A percentile compares a stretch with the other conserved stretches of the same genome.
Evolutionary conservation across 202 grass and related monocot genomes (phyloP).

Genomic region (Carex arenaria): DNA sequence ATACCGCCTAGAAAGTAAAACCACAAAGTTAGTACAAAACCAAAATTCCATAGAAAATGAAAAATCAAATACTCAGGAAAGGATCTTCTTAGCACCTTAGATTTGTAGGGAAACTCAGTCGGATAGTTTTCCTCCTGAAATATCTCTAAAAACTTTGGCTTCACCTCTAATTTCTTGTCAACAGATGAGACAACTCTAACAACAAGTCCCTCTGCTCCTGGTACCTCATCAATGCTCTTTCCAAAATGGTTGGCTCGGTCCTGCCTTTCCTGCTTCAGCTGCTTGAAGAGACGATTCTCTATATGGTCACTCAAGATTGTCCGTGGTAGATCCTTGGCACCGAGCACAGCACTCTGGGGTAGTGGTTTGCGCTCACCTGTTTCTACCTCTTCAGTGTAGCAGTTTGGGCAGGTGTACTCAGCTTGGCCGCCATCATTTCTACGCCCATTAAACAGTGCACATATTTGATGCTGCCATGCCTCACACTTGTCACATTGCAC

Average conservation of each 20-base stretch:
- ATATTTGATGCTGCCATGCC: constrained; percentile 99
- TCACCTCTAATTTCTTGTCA: constrained; percentile 98
- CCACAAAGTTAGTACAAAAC: constrained; percentile 8
- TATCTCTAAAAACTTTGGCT: constrained; percentile 84
- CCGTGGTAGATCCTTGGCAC: constrained; percentile 92
- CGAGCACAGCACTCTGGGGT: constrained; percentile 97
- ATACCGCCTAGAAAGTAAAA: constrained; percentile 65
- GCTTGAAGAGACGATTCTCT: constrained; percentile 74
- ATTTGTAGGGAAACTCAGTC: constrained; percentile 86
- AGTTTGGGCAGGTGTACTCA: constrained; percentile 97
- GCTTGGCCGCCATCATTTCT: constrained; percentile 97
- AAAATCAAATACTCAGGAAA: constrained; percentile 26
- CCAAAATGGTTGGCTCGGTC: constrained; percentile 54
- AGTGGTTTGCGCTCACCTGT: constrained; percentile 71
- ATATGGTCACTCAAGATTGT: constrained; percentile 94
- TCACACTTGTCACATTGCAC: constrained; percentile 99
- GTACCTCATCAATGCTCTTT: constrained; percentile 82
- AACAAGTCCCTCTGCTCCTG: constrained; percentile 93
- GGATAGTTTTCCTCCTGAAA: constrained; percentile 97
- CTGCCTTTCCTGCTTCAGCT: constrained; percentile 68
- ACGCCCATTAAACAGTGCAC: constrained; percentile 93
- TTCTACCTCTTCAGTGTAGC: constrained; percentile 77
- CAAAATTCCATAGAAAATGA: constrained; percentile 1
- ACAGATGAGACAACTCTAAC: constrained; percentile 97
- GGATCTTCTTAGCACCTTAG: constrained; percentile 53